Conservation (phyloP, 2,329 filamentous ascomycete species). For the Stachybotrys chartarum region DNA sequence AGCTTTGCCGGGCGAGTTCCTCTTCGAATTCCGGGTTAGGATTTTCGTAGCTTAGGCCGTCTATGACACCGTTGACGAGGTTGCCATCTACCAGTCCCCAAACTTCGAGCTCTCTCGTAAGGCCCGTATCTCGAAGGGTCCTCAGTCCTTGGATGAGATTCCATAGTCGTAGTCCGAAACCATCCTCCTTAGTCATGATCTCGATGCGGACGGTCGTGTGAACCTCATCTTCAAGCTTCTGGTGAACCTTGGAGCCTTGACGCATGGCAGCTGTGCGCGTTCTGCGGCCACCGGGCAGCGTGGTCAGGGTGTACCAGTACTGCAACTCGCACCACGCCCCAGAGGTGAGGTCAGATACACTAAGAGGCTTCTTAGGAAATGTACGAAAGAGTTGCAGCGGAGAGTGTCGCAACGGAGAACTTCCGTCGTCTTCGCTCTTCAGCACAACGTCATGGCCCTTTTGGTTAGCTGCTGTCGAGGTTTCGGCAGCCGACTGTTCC, state of each 20-base stretch:
- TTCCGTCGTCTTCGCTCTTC: too few relatives aligned
- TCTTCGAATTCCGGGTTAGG: conserved; percentile 66
- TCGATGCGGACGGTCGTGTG: conserved; percentile 70
- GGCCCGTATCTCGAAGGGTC: conserved; percentile 61
- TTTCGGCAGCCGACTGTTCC: neutral
- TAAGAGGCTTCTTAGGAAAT: conserved; percentile 69
- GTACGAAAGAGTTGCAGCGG: conserved; percentile 75
- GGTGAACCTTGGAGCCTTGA: conserved; percentile 71
- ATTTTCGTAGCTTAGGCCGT: conserved; percentile 72
- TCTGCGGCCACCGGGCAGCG: conserved; percentile 63
- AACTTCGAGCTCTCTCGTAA: conserved; percentile 71
- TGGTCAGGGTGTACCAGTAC: conserved; percentile 79
- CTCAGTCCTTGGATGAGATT: conserved; percentile 83
- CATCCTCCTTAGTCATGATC: conserved; percentile 69
- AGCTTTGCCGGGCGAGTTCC: conserved; percentile 34
- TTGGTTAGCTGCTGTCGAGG: neutral
- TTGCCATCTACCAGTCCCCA: conserved; percentile 81
- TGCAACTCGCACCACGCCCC: conserved; percentile 96
- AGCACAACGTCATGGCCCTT: too few relatives aligned
- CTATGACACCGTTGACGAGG: conserved; percentile 83
- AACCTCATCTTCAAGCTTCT: conserved; percentile 77
- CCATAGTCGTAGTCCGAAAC: conserved; percentile 77
- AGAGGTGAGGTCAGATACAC: conserved; percentile 80
- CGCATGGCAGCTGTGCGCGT: conserved; percentile 77
- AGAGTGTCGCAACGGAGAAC: conserved; percentile 17